phyloP scores from a whole-genome alignment of 306 rosid genomes.

The Heteromeles arbutifolia region DNA sequence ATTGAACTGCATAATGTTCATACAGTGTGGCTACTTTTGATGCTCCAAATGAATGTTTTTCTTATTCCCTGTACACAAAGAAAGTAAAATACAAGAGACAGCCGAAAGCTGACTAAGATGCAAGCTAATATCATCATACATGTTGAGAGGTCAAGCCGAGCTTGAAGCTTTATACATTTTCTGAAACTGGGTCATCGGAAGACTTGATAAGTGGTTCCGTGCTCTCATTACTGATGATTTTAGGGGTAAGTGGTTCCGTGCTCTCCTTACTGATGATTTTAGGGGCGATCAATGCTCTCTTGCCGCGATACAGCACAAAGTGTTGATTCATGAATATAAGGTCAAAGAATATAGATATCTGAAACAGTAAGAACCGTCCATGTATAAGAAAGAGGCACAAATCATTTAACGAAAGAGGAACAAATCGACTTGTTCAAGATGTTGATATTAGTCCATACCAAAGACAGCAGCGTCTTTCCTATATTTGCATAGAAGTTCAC shows the following conservation, averaged over 20 bases:
- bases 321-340: constrained; percentile 68
- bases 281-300: constrained; percentile 13
- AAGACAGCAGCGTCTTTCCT: constrained; percentile 67
- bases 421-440: no score
- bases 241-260: constrained; percentile 24
- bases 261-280: constrained; percentile 2
- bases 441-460: constrained; percentile 42
- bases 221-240: constrained; percentile 14
- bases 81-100: neutral
- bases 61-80: neutral
- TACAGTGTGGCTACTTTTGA: neutral
- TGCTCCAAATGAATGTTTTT: neutral
- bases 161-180: constrained; percentile 29
- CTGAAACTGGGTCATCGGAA: constrained; percentile 8
- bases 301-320: constrained; percentile 50
- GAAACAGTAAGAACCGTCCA: constrained; percentile 22
- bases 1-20: neutral
- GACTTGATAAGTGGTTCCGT: constrained; percentile 40
- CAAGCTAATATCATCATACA: neutral
- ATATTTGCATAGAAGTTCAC: constrained; percentile 80
- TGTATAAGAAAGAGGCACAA: neutral
- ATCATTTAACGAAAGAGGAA: no score
- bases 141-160: neutral
- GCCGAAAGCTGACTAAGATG: neutral
- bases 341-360: constrained; percentile 74